Base-by-base conservation (phyloP, 1,284 basidiomycete genomes). In the Pseudozyma hubeiensis region DNA sequence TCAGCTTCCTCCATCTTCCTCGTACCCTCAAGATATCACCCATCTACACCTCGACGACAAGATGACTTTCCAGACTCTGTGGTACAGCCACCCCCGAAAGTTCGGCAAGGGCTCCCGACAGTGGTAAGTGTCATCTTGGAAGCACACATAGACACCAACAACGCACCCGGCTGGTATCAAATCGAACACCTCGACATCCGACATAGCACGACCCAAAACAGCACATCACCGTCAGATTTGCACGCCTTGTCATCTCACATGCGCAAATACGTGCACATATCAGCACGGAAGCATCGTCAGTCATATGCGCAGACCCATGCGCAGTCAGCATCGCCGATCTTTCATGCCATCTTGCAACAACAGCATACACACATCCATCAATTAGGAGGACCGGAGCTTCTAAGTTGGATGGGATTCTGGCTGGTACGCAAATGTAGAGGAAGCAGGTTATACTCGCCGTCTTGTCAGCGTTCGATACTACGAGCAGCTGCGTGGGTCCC, bases 101-200 rank as follows among this genome's bases (percentile, higher is more conserved):
- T 78, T 69, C 71, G 80, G 78, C 63, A 84, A 84, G 78, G 82
- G 82, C 63, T 79, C 80, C 24, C 82, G 82, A 35, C 63, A 76
- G 53, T 84, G 81, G 81, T 82, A 58, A 72, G 81, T 81, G 48
- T 71, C 45, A 48, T n/a, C 47, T 29, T 35, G 35, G 16, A 31
- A 31, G n/a, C 48, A 35, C 30, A 31, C 11, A 29, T 33, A 35
- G 24, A 24, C 24, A 44, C 43, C 41, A 35, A 53, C 55, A 45
- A 37, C 29, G 47, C 53, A 57, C 24, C 45, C 56, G 43, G 44
- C 52, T 40, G 43, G 43, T 4, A 39, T 30, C 11, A 46, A 41
- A 16, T 9, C 43, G 43, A 24, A 41, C 58, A 48, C 37, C 37
- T 30, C 43, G 49, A 51, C 51, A 60, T 14, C 6, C 33, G 46